Percentiles rank a stretch among this genome's conserved stretches.
Conservation (phyloP, 371 early-diverging fungal genomes). For the Parasitella parasitica region DNA sequence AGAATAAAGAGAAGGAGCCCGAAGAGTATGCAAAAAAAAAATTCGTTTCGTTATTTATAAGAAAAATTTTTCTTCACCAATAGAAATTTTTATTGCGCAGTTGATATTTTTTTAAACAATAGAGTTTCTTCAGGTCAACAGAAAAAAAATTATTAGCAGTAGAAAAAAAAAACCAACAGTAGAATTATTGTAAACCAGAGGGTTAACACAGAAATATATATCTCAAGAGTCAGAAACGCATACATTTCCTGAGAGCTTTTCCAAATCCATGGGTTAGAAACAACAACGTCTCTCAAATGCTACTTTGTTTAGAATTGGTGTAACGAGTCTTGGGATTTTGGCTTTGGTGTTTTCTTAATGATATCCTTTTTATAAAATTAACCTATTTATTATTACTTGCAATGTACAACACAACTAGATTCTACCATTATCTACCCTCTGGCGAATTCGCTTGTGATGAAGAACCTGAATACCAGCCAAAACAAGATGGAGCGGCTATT, state of each 20-base stretch:
- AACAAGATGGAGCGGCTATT: constrained; percentile 18
- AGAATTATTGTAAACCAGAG: neutral
- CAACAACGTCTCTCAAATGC: no score
- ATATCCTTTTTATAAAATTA: constrained; percentile 18
- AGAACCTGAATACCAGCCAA: constrained; percentile 22
- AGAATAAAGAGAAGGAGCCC: no score
- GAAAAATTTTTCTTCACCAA: no score
- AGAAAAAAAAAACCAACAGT: neutral
- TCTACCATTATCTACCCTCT: constrained; percentile 19
- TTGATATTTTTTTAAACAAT: no score
- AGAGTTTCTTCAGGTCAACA: neutral
- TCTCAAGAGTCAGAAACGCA: constrained; percentile 18
- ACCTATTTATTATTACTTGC: constrained; percentile 18
- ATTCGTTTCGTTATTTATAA: no score
- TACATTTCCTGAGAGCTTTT: constrained; percentile 19
- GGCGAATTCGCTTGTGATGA: constrained; percentile 17
- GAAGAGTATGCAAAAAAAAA: no score
- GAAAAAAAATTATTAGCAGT: neutral
- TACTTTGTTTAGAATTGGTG: neutral
- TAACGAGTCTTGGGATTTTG: constrained; percentile 12
- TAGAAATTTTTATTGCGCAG: no score
- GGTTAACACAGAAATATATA: constrained; percentile 10
- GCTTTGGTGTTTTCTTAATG: constrained; percentile 12
- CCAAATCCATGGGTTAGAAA: no score
- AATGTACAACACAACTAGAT: constrained; percentile 13